These are phyloP conservation scores for Skeletonema costatum DNA, from an alignment of 108 stramenopile species.

Conservation along the genomic window DNA sequence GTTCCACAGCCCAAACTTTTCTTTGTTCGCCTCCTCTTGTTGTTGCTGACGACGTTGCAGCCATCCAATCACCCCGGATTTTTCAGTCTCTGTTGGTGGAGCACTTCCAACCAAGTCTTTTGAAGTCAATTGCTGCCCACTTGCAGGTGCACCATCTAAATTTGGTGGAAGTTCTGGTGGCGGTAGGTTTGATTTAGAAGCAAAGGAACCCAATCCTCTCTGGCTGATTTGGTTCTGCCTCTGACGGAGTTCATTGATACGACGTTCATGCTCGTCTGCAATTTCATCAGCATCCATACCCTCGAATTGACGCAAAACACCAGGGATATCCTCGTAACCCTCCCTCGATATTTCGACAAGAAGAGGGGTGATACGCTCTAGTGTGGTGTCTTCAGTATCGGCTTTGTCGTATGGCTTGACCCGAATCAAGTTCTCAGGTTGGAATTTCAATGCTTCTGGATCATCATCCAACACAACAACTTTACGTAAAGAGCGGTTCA, in stretches of 20 bases:
- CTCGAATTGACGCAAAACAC: conserved; percentile 66
- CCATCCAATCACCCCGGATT: conserved; percentile 70
- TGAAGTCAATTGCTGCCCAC: conserved; percentile 62
- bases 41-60: conserved; percentile 80
- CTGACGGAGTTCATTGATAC: conserved; percentile 56
- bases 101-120: conserved; percentile 87
- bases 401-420: conserved; percentile 94
- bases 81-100: conserved; percentile 41
- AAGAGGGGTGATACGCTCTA: conserved; percentile 84
- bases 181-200: conserved; percentile 49
- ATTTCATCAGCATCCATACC: conserved; percentile 90
- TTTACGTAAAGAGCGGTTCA: conserved; percentile 89
- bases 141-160: conserved; percentile 4
- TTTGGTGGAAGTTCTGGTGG: conserved; percentile 73
- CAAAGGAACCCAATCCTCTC: conserved; percentile 75
- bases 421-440: conserved; percentile 93
- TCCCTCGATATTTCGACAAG: conserved; percentile 87
- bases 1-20: conserved; percentile 90
- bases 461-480: conserved; percentile 96
- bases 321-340: conserved; percentile 77
- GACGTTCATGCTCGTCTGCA: conserved; percentile 84
- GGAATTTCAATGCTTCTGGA: conserved; percentile 76
- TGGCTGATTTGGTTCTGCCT: conserved; percentile 48
- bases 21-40: conserved; percentile 78
- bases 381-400: conserved; percentile 71